phyloP scores from a whole-genome alignment of 176 grass and related monocot species.

The Phoenix roebelenii region DNA sequence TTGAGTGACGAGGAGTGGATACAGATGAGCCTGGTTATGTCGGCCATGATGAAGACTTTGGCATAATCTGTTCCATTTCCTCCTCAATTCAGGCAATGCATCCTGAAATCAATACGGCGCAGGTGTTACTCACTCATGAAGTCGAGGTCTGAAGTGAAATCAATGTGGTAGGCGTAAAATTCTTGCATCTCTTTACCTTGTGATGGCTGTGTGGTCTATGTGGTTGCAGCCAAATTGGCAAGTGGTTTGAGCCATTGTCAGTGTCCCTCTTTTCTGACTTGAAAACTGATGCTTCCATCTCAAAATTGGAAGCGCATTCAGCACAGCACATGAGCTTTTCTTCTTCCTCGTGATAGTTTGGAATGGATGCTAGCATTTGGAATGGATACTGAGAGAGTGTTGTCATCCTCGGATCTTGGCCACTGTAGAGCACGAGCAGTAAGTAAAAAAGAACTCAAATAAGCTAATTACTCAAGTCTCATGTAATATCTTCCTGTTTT shows the following conservation, averaged over 20 bases:
- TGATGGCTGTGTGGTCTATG: slow-evolving; percentile 20
- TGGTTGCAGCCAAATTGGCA: slow-evolving; percentile 46
- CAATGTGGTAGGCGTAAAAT: too few species aligned
- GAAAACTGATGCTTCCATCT: slow-evolving; percentile 51
- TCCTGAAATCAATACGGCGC: slow-evolving; percentile 16
- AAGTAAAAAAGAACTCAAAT: slow-evolving; percentile 4
- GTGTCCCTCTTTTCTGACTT: slow-evolving; percentile 25
- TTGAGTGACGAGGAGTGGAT: slow-evolving; percentile 16
- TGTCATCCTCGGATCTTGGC: slow-evolving; percentile 28
- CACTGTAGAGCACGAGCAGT: slow-evolving; percentile 13
- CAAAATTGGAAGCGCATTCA: slow-evolving; percentile 66
- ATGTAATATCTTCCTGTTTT: too few species aligned
- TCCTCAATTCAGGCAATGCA: slow-evolving; percentile 58
- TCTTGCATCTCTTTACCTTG: slow-evolving; percentile 30
- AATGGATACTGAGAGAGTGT: slow-evolving; percentile 25
- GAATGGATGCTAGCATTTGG: slow-evolving; percentile 22
- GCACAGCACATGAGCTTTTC: slow-evolving; percentile 49
- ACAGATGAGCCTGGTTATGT: slow-evolving; percentile 21
- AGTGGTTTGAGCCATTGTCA: slow-evolving; percentile 16
- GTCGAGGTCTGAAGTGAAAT: background rate
- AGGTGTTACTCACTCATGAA: background rate
- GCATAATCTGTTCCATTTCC: slow-evolving; percentile 85
- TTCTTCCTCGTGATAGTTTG: slow-evolving; percentile 27
- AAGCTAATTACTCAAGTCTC: too few species aligned
- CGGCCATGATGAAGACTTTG: slow-evolving; percentile 47